These are phyloP conservation scores for Usnea hakonensis DNA, from an alignment of 495 filamentous ascomycete genomes.

Conservation along the genomic window DNA sequence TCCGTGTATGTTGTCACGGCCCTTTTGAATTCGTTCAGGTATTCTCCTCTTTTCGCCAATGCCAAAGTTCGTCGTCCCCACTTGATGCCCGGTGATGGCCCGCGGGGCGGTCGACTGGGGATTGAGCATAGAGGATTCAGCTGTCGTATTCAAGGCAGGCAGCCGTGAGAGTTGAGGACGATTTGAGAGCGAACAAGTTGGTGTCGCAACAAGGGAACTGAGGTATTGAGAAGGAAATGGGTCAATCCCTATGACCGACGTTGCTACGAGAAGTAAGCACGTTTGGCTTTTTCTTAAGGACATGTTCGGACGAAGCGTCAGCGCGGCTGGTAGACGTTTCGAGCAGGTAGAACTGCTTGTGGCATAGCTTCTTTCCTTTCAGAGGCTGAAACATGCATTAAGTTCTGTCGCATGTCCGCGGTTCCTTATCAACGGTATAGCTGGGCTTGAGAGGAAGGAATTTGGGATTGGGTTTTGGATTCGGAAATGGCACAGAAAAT, in stretches of 20 bases:
- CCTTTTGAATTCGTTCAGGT: not conserved
- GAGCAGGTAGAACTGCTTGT: not conserved
- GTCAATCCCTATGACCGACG: not conserved
- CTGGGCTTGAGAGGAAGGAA: not conserved
- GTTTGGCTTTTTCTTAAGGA: not conserved
- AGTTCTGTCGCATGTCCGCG: not conserved
- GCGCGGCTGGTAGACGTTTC: not conserved
- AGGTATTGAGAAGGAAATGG: not conserved
- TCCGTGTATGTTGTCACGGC: not conserved
- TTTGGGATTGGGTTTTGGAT: no score
- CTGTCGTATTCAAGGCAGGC: not conserved
- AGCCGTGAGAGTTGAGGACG: not conserved
- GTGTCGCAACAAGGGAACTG: not conserved
- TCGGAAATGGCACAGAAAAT: not conserved
- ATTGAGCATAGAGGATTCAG: not conserved
- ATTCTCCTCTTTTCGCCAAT: not conserved
- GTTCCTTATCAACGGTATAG: not conserved
- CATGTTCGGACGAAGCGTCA: not conserved
- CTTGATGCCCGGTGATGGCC: not conserved
- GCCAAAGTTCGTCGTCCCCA: not conserved
- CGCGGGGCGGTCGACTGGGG: not conserved
- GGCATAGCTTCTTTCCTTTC: not conserved
- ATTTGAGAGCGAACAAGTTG: not conserved
- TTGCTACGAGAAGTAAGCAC: constrained; percentile 1
- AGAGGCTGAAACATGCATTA: not conserved